phyloP scores from a whole-genome alignment of 164 flowering plant species.

The Tetrastigma voinierianum region DNA sequence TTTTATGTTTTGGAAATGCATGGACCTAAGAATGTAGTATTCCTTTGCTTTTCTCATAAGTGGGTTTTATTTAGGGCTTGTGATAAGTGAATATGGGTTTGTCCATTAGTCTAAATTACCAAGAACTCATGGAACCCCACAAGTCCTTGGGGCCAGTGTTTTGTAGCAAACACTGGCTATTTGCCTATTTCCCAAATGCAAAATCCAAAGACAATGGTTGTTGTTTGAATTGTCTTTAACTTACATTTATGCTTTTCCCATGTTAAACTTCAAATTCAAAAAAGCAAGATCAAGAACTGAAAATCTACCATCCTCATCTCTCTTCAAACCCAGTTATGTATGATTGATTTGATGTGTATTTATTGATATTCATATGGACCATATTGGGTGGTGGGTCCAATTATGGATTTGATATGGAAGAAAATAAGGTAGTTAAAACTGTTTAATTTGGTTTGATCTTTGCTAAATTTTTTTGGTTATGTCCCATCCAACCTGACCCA shows the following conservation, averaged over 20 bases:
- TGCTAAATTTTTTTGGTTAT: neutral
- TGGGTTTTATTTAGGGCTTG: constrained; percentile 15
- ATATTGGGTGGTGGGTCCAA: constrained; percentile 5
- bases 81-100: constrained; percentile 7
- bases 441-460: neutral
- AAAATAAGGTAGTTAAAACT: constrained; percentile 9
- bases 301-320: constrained; percentile 1
- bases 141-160: neutral
- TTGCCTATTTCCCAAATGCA: neutral
- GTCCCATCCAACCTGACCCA: constrained; percentile 25
- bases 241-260: neutral
- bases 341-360: constrained; percentile 21
- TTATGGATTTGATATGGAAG: neutral
- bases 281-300: constrained; percentile 17
- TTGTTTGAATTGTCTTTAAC: constrained; percentile 4
- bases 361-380: neutral
- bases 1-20: no score
- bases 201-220: neutral
- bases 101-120: constrained; percentile 5
- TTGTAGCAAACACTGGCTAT: no score
- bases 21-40: no score
- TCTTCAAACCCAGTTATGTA: neutral
- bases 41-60: neutral
- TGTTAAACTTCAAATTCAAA: constrained; percentile 1
- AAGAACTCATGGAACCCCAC: neutral